Conservation (phyloP, 2,329 filamentous ascomycete genomes). For the Emergomyces pasteurianus region DNA sequence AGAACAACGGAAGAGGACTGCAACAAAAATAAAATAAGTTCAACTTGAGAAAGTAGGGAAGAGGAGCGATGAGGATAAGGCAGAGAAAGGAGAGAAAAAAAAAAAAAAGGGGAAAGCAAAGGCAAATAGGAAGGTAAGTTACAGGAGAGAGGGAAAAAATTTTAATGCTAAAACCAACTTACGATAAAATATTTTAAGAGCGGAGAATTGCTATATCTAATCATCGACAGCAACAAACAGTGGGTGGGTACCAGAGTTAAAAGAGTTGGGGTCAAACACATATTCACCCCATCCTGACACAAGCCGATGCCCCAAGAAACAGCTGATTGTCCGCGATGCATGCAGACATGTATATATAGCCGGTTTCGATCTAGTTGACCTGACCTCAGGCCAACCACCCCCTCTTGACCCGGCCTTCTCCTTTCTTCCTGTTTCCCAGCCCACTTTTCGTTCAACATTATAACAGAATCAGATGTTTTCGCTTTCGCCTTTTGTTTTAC, state of each 20-base stretch:
- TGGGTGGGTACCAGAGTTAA: not conserved
- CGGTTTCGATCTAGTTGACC: not conserved
- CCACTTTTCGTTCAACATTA: not conserved
- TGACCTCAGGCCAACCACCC: not conserved
- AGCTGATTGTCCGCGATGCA: no score
- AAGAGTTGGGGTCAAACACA: not conserved
- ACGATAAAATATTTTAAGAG: constrained; percentile 16
- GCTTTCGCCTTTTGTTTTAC: not conserved
- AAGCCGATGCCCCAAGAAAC: not conserved
- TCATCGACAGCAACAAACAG: constrained; percentile 1
- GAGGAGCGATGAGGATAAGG: no score
- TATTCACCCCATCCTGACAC: not conserved
- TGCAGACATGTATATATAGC: not conserved
- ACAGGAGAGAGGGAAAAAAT: not conserved
- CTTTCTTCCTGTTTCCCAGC: not conserved
- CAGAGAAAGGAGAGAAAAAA: no score
- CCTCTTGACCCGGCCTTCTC: not conserved
- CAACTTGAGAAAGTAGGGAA: no score
- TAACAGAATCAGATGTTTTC: not conserved
- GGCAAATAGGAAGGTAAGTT: not conserved
- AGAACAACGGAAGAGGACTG: not conserved
- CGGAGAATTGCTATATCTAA: constrained; percentile 31
- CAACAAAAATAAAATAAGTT: no score
- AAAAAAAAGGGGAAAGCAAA: not conserved
- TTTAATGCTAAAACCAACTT: not conserved